Evolutionary conservation across 768 basidiomycete genomes (phyloP).

Genomic region (Coprinopsis cinerea): DNA sequence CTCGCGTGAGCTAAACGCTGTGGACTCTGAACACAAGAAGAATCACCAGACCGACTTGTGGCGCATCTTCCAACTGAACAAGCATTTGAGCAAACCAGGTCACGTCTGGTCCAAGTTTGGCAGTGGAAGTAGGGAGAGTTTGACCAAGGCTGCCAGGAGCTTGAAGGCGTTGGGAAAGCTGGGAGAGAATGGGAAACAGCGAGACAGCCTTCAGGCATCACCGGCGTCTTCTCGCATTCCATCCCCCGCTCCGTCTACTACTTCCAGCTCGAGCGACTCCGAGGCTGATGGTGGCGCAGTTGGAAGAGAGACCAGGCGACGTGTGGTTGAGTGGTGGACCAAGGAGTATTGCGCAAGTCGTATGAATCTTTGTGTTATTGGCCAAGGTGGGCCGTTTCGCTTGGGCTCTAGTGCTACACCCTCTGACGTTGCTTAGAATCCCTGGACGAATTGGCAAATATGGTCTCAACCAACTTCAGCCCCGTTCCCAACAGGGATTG

Average conservation of each 20-base stretch:
- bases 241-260: slow-evolving; percentile 17
- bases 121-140: slow-evolving; percentile 73
- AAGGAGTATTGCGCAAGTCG: slow-evolving; percentile 76
- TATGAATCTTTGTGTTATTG: slow-evolving; percentile 76
- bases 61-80: slow-evolving; percentile 94
- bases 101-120: slow-evolving; percentile 93
- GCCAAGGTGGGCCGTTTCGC: slow-evolving; percentile 50
- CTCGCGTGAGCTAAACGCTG: slow-evolving; percentile 86
- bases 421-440: slow-evolving; percentile 45
- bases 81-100: slow-evolving; percentile 70
- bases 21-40: slow-evolving; percentile 96
- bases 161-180: slow-evolving; percentile 46
- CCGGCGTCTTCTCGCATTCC: slow-evolving; percentile 44
- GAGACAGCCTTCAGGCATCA: slow-evolving; percentile 38
- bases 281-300: slow-evolving; percentile 74
- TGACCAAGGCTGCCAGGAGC: slow-evolving; percentile 55
- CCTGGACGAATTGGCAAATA: slow-evolving; percentile 60
- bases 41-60: slow-evolving; percentile 87
- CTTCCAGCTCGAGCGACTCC: slow-evolving; percentile 45
- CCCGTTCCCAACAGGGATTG: slow-evolving; percentile 60
- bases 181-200: slow-evolving; percentile 20
- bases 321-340: slow-evolving; percentile 82
- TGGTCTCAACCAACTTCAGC: slow-evolving; percentile 65
- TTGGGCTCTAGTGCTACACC: not conserved
- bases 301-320: slow-evolving; percentile 73